phyloP scores from a whole-genome alignment of 176 grass and related monocot genomes.

The Thinopyrum elongatum region DNA sequence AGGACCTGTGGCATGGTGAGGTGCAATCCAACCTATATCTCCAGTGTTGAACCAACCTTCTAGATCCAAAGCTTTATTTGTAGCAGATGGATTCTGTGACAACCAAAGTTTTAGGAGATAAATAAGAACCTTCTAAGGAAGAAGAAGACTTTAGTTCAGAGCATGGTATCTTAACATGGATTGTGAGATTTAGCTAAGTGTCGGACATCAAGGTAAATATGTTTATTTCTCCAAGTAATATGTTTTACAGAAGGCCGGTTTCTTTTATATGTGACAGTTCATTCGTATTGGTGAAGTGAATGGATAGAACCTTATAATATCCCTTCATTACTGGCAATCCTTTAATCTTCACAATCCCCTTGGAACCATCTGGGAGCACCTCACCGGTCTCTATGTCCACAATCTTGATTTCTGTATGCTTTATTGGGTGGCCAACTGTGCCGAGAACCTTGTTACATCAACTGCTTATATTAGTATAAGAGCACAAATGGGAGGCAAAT shows the following conservation, averaged over 20 bases:
- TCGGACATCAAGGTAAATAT: background rate
- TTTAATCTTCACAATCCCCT: constrained; percentile 90
- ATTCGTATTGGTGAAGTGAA: constrained; percentile 5
- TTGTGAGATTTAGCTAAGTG: background rate
- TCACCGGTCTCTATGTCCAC: constrained; percentile 64
- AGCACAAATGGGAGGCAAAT: background rate
- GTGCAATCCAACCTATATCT: constrained; percentile 96
- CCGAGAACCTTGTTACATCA: constrained; percentile 74
- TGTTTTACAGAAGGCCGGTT: constrained; percentile 5
- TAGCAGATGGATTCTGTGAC: constrained; percentile 62
- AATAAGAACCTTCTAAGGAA: background rate
- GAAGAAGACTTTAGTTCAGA: background rate
- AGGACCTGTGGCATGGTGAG: constrained; percentile 47
- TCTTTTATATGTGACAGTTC: constrained; percentile 3
- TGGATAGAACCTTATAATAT: constrained; percentile 85
- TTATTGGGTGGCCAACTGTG: constrained; percentile 74
- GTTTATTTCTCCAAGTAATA: background rate
- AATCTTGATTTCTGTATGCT: constrained; percentile 82
- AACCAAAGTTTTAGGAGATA: background rate
- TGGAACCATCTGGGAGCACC: constrained; percentile 81
- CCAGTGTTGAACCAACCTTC: constrained; percentile 81
- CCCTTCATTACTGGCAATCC: constrained; percentile 93
- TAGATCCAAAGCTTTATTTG: constrained; percentile 64
- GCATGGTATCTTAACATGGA: background rate
- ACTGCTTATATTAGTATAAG: constrained; percentile 20